These are phyloP conservation scores for Gleditsia sinensis DNA, from an alignment of 306 rosid genomes.

Conservation along the genomic window DNA sequence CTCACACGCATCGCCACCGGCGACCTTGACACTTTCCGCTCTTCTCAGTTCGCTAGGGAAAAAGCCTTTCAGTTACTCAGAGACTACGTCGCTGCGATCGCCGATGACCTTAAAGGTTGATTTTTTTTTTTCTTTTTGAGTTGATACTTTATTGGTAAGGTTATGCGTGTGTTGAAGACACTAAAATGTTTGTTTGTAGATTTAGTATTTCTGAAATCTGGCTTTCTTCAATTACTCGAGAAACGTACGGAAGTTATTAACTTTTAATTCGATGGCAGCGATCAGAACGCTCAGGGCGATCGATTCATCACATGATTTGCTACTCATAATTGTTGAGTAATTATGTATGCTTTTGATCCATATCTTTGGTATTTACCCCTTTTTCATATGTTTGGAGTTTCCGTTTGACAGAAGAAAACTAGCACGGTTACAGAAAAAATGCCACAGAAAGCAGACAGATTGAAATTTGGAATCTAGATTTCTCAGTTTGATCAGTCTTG, in stretches of 20 bases:
- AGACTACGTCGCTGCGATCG: slow-evolving; percentile 75
- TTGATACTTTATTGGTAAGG: too few species aligned
- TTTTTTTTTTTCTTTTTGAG: too few species aligned
- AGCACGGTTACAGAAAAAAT: slow-evolving; percentile 1
- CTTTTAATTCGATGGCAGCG: neutral
- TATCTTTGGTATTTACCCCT: neutral
- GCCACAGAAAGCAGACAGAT: neutral
- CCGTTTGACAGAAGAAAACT: neutral
- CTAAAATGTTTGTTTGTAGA: neutral
- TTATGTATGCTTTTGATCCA: neutral
- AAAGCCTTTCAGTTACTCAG: slow-evolving; percentile 52
- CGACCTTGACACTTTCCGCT: slow-evolving; percentile 38
- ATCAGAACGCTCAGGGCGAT: neutral
- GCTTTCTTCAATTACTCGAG: neutral
- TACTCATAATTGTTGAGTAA: neutral
- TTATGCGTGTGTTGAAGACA: slow-evolving; percentile 2
- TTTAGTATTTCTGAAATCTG: neutral
- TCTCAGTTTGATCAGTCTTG: slow-evolving; percentile 16
- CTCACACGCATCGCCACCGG: slow-evolving; percentile 47
- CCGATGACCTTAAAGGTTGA: slow-evolving; percentile 75
- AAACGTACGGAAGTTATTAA: neutral
- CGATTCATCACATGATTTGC: neutral
- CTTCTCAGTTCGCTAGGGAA: slow-evolving; percentile 36
- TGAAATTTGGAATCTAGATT: neutral
- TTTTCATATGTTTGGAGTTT: neutral